Evolutionary conservation across 164 flowering plant genomes (phyloP).

Genomic region (Stephania cephalantha): DNA sequence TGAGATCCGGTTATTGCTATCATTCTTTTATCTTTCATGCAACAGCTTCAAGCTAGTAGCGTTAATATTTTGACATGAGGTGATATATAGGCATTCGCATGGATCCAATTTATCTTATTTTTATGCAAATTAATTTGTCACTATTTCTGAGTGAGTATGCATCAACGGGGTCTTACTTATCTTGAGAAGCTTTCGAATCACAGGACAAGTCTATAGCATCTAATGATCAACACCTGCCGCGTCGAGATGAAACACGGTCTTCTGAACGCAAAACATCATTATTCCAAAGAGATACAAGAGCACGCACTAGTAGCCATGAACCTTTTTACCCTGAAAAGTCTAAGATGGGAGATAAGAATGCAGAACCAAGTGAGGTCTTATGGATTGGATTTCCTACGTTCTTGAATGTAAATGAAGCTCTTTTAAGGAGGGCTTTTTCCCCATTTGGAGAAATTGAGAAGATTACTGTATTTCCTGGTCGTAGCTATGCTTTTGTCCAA

Average conservation of each 20-base stretch:
- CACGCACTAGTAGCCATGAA: slow-evolving; percentile 45
- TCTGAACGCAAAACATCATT: slow-evolving; percentile 34
- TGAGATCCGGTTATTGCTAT: neutral
- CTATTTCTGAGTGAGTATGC: neutral
- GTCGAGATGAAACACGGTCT: slow-evolving; percentile 41
- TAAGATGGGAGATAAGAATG: slow-evolving; percentile 45
- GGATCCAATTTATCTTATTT: neutral
- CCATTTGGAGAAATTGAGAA: slow-evolving; percentile 91
- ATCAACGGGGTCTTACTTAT: slow-evolving; percentile 12
- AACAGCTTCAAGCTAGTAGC: neutral
- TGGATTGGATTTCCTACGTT: slow-evolving; percentile 89
- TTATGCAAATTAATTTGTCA: neutral
- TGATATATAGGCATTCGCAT: neutral
- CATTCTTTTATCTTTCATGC: neutral
- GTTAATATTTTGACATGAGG: neutral
- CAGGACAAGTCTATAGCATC: slow-evolving; percentile 69
- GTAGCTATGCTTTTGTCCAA: slow-evolving; percentile 87
- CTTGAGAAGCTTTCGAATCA: slow-evolving; percentile 25
- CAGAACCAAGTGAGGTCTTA: slow-evolving; percentile 82
- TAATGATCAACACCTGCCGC: slow-evolving; percentile 41
- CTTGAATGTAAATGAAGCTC: slow-evolving; percentile 67
- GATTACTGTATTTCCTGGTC: slow-evolving; percentile 80
- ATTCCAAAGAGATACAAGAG: slow-evolving; percentile 47
- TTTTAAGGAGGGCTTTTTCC: slow-evolving; percentile 66
- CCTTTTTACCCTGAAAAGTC: slow-evolving; percentile 36